Evolutionary conservation across 176 grass and related monocot species (phyloP), one percentile per base, ranked within the genome.

Genomic region (Bolboschoenus planiculmis): DNA sequence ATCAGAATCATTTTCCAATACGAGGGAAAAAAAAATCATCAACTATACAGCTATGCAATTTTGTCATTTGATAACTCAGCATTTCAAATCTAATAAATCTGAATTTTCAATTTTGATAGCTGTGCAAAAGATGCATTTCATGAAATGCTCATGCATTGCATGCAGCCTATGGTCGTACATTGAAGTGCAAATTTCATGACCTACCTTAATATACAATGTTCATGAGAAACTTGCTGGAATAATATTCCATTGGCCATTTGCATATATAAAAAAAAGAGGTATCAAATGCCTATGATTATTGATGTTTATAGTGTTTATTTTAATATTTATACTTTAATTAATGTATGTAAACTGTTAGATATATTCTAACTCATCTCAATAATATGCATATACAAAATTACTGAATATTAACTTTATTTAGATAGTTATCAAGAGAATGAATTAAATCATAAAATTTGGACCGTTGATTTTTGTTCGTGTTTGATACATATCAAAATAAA

Each of bases 121-220:
- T 48, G 11, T 75, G 43, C 13, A 50, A 46, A 71, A 34, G 35
- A 46, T 73, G 71, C 10, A 46, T 75, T 75, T n/a, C 6, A 48
- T n/a, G 35, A 76, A 31, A 20, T 76, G 21, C 4, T 76, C 71
- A 75, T 75, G 71, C 11, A 50, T 75, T 50, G 71, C 71, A 75
- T 74, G 42, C 42, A 4, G 4, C 24, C 43, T 75, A 50, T 75
- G 18, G 43, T 75, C 10, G 4, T 48, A 75, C 10, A 70, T 16
- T 46, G 21, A 48, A 51, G 44, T 76, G 44, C 71, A 76, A 48
- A 31, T 76, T 76, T 24, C 23, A 76, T 76, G 43, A 76, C 24
- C 44, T 76, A 76, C 72, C 72, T 23, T 76, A 76, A 76, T 31
- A 31, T 76, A 51, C 46, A 76, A 50, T 43, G 44, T 31, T 76